A percentile compares a stretch with the other conserved stretches of the same genome.
These are phyloP conservation scores for Oryza brachyantha DNA, from an alignment of 176 grass and related monocot genomes.

Conservation along the genomic window DNA sequence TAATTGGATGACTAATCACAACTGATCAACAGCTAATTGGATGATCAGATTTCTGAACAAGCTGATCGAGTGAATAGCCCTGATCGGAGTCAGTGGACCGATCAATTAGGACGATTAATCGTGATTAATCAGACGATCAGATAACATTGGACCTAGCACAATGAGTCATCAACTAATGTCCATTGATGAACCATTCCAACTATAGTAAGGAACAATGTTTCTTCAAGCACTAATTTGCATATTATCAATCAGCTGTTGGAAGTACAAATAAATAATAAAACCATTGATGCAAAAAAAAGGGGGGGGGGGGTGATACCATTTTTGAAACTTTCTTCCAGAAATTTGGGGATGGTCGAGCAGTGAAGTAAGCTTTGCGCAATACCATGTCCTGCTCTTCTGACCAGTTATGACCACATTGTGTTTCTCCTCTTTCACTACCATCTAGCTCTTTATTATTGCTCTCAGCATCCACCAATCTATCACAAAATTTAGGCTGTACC, in stretches of 20 bases:
- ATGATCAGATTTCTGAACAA: too few species aligned
- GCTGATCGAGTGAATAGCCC: too few species aligned
- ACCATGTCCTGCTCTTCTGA: constrained; percentile 68
- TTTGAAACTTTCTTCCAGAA: constrained; percentile 96
- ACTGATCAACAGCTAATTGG: too few species aligned
- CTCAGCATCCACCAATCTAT: not conserved
- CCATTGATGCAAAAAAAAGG: not conserved
- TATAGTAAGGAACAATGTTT: constrained; percentile 2
- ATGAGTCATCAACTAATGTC: not conserved
- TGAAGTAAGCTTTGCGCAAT: constrained; percentile 64
- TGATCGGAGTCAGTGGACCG: too few species aligned
- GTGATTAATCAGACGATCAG: too few species aligned
- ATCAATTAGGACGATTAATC: too few species aligned
- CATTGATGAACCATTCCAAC: not conserved
- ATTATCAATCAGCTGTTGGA: constrained; percentile 3
- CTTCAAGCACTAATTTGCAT: not conserved
- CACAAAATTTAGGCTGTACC: constrained; percentile 18
- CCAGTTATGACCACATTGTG: constrained; percentile 49
- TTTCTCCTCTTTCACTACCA: constrained; percentile 31
- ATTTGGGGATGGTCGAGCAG: constrained; percentile 74
- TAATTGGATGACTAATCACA: too few species aligned
- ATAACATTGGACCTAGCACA: too few species aligned
- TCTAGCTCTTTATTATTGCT: constrained; percentile 30
- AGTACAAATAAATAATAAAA: not conserved
- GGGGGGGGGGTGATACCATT: constrained; percentile 60